phyloP scores from a whole-genome alignment of 164 flowering plant genomes.

The Warburgia ugandensis region DNA sequence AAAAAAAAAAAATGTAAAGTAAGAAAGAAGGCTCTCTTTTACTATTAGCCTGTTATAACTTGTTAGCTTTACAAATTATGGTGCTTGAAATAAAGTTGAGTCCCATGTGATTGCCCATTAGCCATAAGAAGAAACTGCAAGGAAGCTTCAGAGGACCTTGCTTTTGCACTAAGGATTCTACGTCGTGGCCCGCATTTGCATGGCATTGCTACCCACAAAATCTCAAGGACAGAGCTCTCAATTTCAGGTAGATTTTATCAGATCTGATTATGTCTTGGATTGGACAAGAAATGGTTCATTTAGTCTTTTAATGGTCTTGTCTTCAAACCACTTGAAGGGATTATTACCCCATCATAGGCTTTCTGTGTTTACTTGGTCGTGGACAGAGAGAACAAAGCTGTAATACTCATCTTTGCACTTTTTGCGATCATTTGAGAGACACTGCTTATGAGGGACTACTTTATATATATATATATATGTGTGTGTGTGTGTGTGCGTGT shows the following conservation, averaged over 20 bases:
- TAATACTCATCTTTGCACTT: constrained; percentile 13
- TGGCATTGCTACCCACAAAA: constrained; percentile 42
- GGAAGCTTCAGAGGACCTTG: constrained; percentile 33
- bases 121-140: constrained; percentile 20
- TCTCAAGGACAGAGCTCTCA: constrained; percentile 39
- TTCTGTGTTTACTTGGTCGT: constrained; percentile 14
- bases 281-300: background rate
- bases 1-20: constrained; percentile 25
- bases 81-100: constrained; percentile 39
- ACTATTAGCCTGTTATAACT: constrained; percentile 21
- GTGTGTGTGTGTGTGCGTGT: too few relatives aligned
- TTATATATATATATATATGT: too few relatives aligned
- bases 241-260: constrained; percentile 15
- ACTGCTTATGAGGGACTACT: background rate
- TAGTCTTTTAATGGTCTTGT: constrained; percentile 1
- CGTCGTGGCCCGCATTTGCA: constrained; percentile 24
- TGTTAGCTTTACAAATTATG: constrained; percentile 18
- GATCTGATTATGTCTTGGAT: constrained; percentile 1
- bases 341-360: constrained; percentile 26
- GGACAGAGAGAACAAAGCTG: constrained; percentile 26
- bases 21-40: constrained; percentile 37
- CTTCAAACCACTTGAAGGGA: background rate
- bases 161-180: constrained; percentile 31
- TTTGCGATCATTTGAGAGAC: constrained; percentile 26
- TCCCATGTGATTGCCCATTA: constrained; percentile 49